A percentile compares a stretch with the other conserved stretches of the same genome.
Conservation (phyloP, 2,329 filamentous ascomycete species). For the Cladosporium cucumerinum region DNA sequence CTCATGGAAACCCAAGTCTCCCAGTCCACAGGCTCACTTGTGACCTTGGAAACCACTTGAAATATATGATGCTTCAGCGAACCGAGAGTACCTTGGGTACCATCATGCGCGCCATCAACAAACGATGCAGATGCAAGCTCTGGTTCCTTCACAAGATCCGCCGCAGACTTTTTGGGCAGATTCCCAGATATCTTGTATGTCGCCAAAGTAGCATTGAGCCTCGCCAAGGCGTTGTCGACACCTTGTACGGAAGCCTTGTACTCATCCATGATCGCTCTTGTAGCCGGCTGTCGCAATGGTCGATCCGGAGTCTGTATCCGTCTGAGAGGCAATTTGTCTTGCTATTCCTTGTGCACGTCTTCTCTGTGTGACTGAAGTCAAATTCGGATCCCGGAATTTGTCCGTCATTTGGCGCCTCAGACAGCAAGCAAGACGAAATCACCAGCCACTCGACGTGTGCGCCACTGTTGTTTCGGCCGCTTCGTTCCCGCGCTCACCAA, state of each 20-base stretch:
- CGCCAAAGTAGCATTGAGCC: slow-evolving; percentile 31
- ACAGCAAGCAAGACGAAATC: neutral
- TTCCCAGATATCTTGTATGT: slow-evolving; percentile 26
- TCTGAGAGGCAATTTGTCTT: neutral
- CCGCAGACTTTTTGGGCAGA: slow-evolving; percentile 10
- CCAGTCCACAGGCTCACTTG: slow-evolving; percentile 12
- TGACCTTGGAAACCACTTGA: slow-evolving; percentile 13
- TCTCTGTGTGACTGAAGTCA: slow-evolving; percentile 1
- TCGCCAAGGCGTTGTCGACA: slow-evolving; percentile 30
- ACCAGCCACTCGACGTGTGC: neutral
- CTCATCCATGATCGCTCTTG: slow-evolving; percentile 25
- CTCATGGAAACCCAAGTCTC: slow-evolving; percentile 11
- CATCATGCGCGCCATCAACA: no score
- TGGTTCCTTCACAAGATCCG: neutral
- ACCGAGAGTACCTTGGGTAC: neutral
- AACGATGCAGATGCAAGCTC: neutral
- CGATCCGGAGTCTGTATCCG: neutral
- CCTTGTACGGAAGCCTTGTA: slow-evolving; percentile 30
- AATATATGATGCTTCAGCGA: slow-evolving; percentile 13
- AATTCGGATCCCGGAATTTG: slow-evolving; percentile 4
- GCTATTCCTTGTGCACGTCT: neutral
- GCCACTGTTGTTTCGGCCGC: neutral
- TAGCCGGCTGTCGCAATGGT: neutral
- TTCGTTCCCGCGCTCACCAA: neutral
- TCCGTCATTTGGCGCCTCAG: neutral